phyloP scores from a whole-genome alignment of 257 asterid species.

The Solanum pennellii region DNA sequence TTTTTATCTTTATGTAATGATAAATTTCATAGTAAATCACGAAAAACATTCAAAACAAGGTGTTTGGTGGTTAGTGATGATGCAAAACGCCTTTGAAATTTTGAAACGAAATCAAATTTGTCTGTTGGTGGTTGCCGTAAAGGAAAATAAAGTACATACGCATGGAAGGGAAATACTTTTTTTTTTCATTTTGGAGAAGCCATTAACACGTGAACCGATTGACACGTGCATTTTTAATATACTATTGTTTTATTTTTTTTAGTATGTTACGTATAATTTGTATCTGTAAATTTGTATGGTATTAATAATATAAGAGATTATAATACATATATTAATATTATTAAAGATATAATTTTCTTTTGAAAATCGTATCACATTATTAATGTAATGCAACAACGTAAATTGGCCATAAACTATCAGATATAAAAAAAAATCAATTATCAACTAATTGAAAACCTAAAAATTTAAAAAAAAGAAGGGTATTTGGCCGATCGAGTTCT shows the following conservation, averaged over 20 bases:
- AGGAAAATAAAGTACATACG: background rate
- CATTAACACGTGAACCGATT: background rate
- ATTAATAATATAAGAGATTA: too few relatives aligned
- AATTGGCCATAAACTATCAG: background rate
- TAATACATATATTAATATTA: too few relatives aligned
- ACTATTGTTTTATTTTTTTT: background rate
- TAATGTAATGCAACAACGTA: too few relatives aligned
- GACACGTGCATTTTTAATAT: background rate
- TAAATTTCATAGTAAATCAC: background rate
- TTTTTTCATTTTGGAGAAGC: background rate
- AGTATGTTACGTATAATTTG: background rate
- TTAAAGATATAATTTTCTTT: too few relatives aligned
- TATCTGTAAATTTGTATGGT: too few relatives aligned
- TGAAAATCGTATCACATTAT: background rate
- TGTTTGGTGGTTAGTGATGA: background rate
- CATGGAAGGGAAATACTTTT: background rate
- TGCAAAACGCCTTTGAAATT: background rate
- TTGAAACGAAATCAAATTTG: background rate
- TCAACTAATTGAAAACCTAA: too few relatives aligned
- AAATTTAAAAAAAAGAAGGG: too few relatives aligned
- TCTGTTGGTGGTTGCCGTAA: background rate
- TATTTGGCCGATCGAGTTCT: too few relatives aligned
- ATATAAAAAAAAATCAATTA: too few relatives aligned
- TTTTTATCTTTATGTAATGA: background rate
- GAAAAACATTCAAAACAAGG: background rate